Percentiles rank a stretch among this genome's conserved stretches.
These are phyloP conservation scores for Lactifluus subvellereus DNA, from an alignment of 768 basidiomycete genomes.

Conservation along the genomic window DNA sequence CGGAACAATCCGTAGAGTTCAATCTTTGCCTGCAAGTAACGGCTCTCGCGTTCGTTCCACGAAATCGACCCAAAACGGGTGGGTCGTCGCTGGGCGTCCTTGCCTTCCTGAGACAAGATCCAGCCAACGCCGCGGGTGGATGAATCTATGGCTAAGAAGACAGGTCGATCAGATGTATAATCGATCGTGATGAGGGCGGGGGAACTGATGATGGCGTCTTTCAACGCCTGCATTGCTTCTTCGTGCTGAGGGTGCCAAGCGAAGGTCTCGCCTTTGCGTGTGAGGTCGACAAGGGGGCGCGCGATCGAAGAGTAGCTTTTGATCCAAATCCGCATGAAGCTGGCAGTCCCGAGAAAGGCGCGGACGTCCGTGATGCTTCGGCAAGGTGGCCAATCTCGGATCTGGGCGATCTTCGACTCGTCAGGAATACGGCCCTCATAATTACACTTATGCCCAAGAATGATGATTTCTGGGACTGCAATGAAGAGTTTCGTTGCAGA, in stretches of 20 bases:
- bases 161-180: not conserved
- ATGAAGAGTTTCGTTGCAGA: not conserved
- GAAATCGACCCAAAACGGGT: constrained; percentile 27
- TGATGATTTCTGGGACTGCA: constrained; percentile 30
- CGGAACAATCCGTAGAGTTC: too few relatives aligned
- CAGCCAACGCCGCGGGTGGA: constrained; percentile 28
- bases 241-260: not conserved
- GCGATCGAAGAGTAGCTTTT: not conserved
- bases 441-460: constrained; percentile 14
- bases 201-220: not conserved
- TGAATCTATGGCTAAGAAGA: constrained; percentile 17
- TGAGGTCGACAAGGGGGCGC: too few relatives aligned
- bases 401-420: too few relatives aligned
- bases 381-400: constrained; percentile 26
- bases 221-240: not conserved
- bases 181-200: too few relatives aligned
- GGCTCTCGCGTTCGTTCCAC: constrained; percentile 26
- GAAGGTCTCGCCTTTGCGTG: constrained; percentile 18
- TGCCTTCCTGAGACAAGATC: constrained; percentile 28
- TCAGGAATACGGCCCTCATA: too few relatives aligned
- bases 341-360: constrained; percentile 26
- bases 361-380: constrained; percentile 26
- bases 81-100: constrained; percentile 24
- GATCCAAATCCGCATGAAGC: constrained; percentile 11
- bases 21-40: too few relatives aligned